phyloP scores from a whole-genome alignment of 2,329 filamentous ascomycete genomes.

The Phaeosphaeriaceae sp. region DNA sequence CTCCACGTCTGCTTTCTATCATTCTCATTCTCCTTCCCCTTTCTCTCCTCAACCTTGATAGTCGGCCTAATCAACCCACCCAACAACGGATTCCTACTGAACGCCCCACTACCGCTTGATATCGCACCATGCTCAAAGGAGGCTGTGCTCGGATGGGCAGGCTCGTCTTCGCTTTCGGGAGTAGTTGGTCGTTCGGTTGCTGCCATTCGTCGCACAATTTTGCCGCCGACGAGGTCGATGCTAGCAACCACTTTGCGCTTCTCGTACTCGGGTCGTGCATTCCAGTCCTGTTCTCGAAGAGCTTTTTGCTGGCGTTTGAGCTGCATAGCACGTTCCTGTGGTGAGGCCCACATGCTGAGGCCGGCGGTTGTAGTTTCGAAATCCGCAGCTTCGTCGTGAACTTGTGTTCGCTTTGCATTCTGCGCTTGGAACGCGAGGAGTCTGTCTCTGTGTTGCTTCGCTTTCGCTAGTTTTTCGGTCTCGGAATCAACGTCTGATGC shows the following conservation, averaged over 20 bases:
- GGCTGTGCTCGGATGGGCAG: constrained; percentile 32
- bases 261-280: constrained; percentile 83
- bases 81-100: constrained; percentile 72
- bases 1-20: constrained; percentile 54
- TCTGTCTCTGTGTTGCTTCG: constrained; percentile 79
- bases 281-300: constrained; percentile 85
- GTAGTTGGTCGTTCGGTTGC: constrained; percentile 62
- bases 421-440: constrained; percentile 83
- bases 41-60: constrained; percentile 59
- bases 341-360: constrained; percentile 81
- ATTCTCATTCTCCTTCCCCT: constrained; percentile 53
- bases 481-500: constrained; percentile 51
- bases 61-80: constrained; percentile 70
- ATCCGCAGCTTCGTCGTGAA: constrained; percentile 84
- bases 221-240: constrained; percentile 80
- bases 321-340: constrained; percentile 80
- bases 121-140: constrained; percentile 32
- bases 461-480: constrained; percentile 69
- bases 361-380: constrained; percentile 68
- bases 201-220: constrained; percentile 75
- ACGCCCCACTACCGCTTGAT: constrained; percentile 59
- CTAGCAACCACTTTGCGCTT: constrained; percentile 84
- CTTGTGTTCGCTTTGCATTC: constrained; percentile 81
- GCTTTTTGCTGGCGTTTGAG: constrained; percentile 86
- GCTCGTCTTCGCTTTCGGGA: constrained; percentile 58